Evolutionary conservation across 1,284 basidiomycete genomes (phyloP).

Genomic region (Sutorius eximius): DNA sequence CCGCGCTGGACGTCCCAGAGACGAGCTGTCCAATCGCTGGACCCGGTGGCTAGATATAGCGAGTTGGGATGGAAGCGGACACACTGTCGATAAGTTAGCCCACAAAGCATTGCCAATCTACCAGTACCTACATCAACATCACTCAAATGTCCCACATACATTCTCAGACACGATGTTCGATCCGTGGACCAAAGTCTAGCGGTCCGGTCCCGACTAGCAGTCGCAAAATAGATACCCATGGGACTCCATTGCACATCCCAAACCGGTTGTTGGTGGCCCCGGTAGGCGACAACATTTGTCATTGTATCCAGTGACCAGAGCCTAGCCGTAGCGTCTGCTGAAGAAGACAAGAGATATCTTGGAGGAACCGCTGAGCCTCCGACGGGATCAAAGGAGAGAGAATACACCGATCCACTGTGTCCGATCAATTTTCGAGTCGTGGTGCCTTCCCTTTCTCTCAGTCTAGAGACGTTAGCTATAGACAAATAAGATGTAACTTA

Average conservation of each 20-base stretch:
- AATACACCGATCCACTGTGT: constrained; percentile 96
- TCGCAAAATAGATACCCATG: constrained; percentile 97
- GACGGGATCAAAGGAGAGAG: constrained; percentile 90
- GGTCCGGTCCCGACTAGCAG: constrained; percentile 90
- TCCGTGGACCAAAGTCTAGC: constrained; percentile 97
- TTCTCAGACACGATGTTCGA: constrained; percentile 80
- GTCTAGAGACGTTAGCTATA: constrained; percentile 59
- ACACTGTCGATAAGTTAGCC: constrained; percentile 55
- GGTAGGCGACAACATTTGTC: constrained; percentile 90
- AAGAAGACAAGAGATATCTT: constrained; percentile 85
- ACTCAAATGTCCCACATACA: constrained; percentile 95
- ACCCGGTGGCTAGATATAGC: constrained; percentile 95
- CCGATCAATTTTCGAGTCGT: constrained; percentile 93
- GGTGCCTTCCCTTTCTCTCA: constrained; percentile 75
- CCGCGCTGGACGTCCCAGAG: constrained; percentile 99
- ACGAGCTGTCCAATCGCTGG: constrained; percentile 92
- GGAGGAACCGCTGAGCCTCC: constrained; percentile 86
- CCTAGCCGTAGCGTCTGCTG: constrained; percentile 90
- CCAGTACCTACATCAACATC: constrained; percentile 86
- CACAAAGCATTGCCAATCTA: constrained; percentile 17
- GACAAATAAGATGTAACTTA: constrained; percentile 3
- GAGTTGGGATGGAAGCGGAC: constrained; percentile 98
- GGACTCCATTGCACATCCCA: constrained; percentile 99
- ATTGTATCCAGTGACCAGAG: constrained; percentile 97
- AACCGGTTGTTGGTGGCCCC: constrained; percentile 95